Evolutionary conservation across 176 grass and related monocot species (phyloP), one percentile per base, ranked within the genome.

Genomic region (Carex littledalei): DNA sequence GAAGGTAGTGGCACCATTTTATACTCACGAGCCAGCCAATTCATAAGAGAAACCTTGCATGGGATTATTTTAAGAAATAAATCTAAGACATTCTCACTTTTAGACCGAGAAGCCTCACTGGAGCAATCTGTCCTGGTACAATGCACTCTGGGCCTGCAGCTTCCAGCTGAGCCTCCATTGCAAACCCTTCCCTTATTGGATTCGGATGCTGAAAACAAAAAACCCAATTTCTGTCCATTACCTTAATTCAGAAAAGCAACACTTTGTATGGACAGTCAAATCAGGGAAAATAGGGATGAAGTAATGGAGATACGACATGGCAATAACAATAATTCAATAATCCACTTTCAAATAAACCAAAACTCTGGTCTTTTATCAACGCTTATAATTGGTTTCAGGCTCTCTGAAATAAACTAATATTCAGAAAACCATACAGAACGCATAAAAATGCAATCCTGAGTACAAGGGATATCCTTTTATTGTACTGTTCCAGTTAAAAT

Each of bases 71-170:
- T 17, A 52, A 34, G 13, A 47, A 53, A 87, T 18, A 50, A 57
- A 85, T 31, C 5, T 8, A 55, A 75, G 14, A 77, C 11, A 65
- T 87, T 85, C 50, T 66, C 55, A 99, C 96, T 89, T 99, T 99
- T 81, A 99, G 81, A 54, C 96, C 96, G 37, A 99, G 89, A 52
- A 99, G 88, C 86, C 88, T 91, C 67, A 99, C 85, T 31, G 96
- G 96, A 26, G 87, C 88, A 61, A 86, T 84, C 84, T 95, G 90
- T 47, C 96, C 96, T 16, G 96, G 96, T 15, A 99, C 96, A 83
- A 99, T 85, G 81, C 96, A 99, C 66, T 99, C 93, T 1, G 96
- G 93, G 24, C 96, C 96, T 37, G 96, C 96, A 5, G 96, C 91
- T 85, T 99, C 96, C 54, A 89, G 74, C 70, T 90, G 80, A 66